Evolutionary conservation across 441 rosid species (phyloP), one percentile per base, ranked within the genome.

Genomic region (Corymbia calophylla): DNA sequence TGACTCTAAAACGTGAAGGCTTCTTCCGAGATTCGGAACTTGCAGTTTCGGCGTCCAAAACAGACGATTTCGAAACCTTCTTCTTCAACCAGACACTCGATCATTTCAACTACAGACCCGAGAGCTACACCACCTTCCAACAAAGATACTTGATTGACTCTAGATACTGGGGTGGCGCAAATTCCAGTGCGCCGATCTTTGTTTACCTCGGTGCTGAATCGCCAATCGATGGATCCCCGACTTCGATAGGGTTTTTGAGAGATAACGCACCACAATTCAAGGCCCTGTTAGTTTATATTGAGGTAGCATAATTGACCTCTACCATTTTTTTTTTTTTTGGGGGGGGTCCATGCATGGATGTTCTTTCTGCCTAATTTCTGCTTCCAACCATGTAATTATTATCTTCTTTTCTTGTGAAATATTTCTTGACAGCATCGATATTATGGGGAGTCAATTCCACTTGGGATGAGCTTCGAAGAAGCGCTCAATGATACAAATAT

Each of bases 371-470:
- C 3, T 53, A 29, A 39, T 25, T 53, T 39, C 60, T 16, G 51
- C 35, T 62, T 6, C 31, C 51, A 68, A 14, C 13, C 29, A 68
- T 2, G 31, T n/a, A 81, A 49, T 27, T 19, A 7, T 13, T 39
- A 14, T 55, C 19, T 14, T 66, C 48, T 89, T n/a, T 35, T 39
- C 49, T 39, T 73, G 82, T 2, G 49, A 49, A 14, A 12, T 55
- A 11, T 31, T 81, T 12, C 9, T 21, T 11, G 29, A 9, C 90
- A 92, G 95, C 95, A 94, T 90, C 94, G 93, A 15, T 93, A 90
- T 84, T 93, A 92, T 86, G 93, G 95, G 14, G 88, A 90, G 13
- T 92, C 95, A n/a, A 82, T 91, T 9, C 95, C 95, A 31, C 93
- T 92, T 54, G 81, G 87, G 44, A 53, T 86, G 92, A 92, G 55